Base-by-base conservation (phyloP, 257 asterid genomes). In the Petunia secreta region DNA sequence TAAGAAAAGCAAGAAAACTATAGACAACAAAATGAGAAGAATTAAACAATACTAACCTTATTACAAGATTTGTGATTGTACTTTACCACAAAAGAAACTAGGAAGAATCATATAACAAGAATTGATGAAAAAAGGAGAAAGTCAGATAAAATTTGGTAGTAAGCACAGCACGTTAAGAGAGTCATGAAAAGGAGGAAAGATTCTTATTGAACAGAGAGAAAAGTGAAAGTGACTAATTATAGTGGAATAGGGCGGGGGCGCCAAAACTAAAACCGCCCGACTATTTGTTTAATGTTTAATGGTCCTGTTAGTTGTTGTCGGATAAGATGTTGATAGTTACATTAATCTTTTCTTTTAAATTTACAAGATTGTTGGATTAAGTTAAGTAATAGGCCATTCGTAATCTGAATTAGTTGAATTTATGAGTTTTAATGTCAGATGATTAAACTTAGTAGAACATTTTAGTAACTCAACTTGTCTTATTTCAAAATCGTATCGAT, bases 131-230 rank as follows among this genome's bases (percentile, higher is more conserved):
- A 2, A 59, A 39, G 74, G 36, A 65, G 13, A 13, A 65, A 6
- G 40, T 65, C 69, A 63, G 71, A 64, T 1, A 4, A 55, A 55
- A 5, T 68, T 25, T 44, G 5, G 71, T 48, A 77, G 16, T 58
- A 16, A 53, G n/a, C 6, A 39, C 6, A 25, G 25, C 25, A 25
- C 25, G 25, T 25, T 25, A 3, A 34, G 6, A 13, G 34, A 37
- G 40, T 57, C 15, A 38, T 71, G 75, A 54, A 84, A 81, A 53
- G 78, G 6, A 8, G 1, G 53, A 57, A 53, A 75, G 75, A 75
- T 65, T 65, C 80, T 80, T 55, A 74, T 57, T 53, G 79, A 78
- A 63, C 44, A 52, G 44, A 39, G 84, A 39, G 58, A 48, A 71
- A 71, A 43, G 43, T 46, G 3, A 71, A 46, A 71, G 77, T 46